phyloP scores from a whole-genome alignment of 352 stramenopile species.

The Phytophthora multivora region DNA sequence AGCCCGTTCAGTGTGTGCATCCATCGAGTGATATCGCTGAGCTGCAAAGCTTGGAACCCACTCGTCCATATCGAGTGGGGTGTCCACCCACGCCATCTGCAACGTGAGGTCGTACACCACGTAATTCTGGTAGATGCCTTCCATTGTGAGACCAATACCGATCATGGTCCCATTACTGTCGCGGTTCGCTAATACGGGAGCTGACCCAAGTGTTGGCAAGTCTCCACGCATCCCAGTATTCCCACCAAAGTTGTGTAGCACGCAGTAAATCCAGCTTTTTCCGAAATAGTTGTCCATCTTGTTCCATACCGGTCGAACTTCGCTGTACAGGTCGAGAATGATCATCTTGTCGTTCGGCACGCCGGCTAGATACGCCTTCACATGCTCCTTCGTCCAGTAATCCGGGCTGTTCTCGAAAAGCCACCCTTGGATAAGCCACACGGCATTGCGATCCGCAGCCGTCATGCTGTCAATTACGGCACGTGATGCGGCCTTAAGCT shows the following conservation, averaged over 20 bases:
- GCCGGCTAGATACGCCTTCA: constrained; percentile 57
- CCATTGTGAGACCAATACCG: constrained; percentile 78
- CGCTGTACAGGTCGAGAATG: constrained; percentile 81
- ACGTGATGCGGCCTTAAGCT: constrained; percentile 52
- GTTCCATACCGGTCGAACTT: constrained; percentile 72
- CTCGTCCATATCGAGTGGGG: constrained; percentile 38
- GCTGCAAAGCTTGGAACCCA: constrained; percentile 58
- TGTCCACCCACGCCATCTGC: constrained; percentile 70
- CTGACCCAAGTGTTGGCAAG: constrained; percentile 55
- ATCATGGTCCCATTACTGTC: constrained; percentile 69
- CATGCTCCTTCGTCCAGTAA: constrained; percentile 68
- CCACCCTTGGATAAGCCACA: constrained; percentile 88
- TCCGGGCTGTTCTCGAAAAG: constrained; percentile 60
- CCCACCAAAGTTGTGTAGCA: constrained; percentile 84
- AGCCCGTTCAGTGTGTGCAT: constrained; percentile 48
- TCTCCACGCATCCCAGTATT: constrained; percentile 78
- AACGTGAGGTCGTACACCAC: constrained; percentile 80
- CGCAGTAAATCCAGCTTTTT: constrained; percentile 85
- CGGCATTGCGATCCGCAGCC: constrained; percentile 62
- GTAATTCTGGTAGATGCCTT: constrained; percentile 89
- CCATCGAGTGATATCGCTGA: constrained; percentile 58
- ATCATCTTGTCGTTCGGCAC: constrained; percentile 69
- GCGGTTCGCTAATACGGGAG: constrained; percentile 47
- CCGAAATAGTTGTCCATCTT: constrained; percentile 81
- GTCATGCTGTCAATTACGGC: constrained; percentile 80